Evolutionary conservation across 129 eudicot genomes (phyloP).

Genomic region (Arctium lappa): DNA sequence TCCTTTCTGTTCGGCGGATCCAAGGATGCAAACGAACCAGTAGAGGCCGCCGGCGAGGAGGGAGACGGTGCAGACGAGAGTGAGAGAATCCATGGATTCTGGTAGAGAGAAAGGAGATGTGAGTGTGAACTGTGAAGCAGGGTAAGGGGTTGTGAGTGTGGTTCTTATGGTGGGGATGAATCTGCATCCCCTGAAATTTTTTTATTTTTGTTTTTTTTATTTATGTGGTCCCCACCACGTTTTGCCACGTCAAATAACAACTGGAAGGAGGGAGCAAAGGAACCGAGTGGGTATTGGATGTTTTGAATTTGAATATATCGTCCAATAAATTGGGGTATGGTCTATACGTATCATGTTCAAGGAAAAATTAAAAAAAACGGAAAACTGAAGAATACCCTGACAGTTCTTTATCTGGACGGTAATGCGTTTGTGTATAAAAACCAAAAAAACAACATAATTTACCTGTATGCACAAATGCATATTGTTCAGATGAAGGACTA

Average conservation of each 20-base stretch:
- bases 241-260: constrained; percentile 24
- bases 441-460: too few species aligned
- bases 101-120: not conserved
- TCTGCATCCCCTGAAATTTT: not conserved
- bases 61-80: constrained; percentile 66
- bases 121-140: constrained; percentile 2
- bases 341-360: too few species aligned
- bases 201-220: not conserved
- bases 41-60: constrained; percentile 77
- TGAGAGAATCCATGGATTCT: constrained; percentile 55
- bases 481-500: too few species aligned
- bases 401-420: too few species aligned
- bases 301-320: too few species aligned
- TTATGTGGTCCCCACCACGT: constrained; percentile 30
- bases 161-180: constrained; percentile 11
- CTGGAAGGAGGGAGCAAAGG: not conserved
- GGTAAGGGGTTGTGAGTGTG: not conserved
- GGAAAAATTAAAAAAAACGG: too few species aligned
- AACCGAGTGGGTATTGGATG: not conserved
- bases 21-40: constrained; percentile 91
- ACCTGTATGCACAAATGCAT: too few species aligned
- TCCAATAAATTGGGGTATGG: too few species aligned
- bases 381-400: too few species aligned
- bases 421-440: too few species aligned
- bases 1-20: constrained; percentile 92